Percentiles rank a stretch among this genome's conserved stretches.
phyloP scores from a whole-genome alignment of 2,329 filamentous ascomycete genomes.

The Incumbomyces lentus region DNA sequence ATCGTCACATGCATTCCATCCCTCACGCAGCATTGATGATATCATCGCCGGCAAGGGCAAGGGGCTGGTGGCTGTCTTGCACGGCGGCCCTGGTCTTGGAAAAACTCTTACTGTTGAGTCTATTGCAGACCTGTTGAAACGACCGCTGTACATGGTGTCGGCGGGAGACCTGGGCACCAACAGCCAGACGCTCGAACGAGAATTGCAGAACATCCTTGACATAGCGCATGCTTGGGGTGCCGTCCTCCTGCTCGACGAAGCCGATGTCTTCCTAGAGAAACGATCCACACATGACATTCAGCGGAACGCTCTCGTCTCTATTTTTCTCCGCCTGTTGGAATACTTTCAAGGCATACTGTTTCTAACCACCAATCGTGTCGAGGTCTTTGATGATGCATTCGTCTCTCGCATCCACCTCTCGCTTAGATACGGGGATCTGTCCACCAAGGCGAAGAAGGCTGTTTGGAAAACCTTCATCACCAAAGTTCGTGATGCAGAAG shows the following conservation, averaged over 20 bases:
- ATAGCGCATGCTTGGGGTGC: conserved; percentile 81
- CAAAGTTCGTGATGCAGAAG: conserved; percentile 56
- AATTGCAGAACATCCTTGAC: conserved; percentile 74
- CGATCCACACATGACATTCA: conserved; percentile 74
- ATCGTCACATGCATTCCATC: conserved; percentile 72
- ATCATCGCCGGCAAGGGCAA: conserved; percentile 76
- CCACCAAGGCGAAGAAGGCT: conserved; percentile 59
- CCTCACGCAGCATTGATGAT: conserved; percentile 71
- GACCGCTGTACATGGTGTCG: conserved; percentile 72
- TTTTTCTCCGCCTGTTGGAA: conserved; percentile 77
- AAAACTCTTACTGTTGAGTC: conserved; percentile 83
- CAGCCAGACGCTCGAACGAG: conserved; percentile 59
- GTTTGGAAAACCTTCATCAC: conserved; percentile 81
- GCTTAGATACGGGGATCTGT: conserved; percentile 66
- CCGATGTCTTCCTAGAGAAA: conserved; percentile 74
- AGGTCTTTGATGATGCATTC: conserved; percentile 85
- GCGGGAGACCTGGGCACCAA: conserved; percentile 75
- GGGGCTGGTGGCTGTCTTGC: conserved; percentile 70
- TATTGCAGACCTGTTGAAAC: conserved; percentile 71
- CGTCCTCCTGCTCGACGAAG: conserved; percentile 75
- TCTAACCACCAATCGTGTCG: conserved; percentile 75
- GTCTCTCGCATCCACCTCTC: conserved; percentile 70
- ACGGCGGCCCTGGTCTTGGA: conserved; percentile 76
- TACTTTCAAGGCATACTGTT: conserved; percentile 90
- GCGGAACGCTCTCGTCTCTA: conserved; percentile 74